phyloP scores from a whole-genome alignment of 2,329 filamentous ascomycete genomes.

The Lachnellula occidentalis region DNA sequence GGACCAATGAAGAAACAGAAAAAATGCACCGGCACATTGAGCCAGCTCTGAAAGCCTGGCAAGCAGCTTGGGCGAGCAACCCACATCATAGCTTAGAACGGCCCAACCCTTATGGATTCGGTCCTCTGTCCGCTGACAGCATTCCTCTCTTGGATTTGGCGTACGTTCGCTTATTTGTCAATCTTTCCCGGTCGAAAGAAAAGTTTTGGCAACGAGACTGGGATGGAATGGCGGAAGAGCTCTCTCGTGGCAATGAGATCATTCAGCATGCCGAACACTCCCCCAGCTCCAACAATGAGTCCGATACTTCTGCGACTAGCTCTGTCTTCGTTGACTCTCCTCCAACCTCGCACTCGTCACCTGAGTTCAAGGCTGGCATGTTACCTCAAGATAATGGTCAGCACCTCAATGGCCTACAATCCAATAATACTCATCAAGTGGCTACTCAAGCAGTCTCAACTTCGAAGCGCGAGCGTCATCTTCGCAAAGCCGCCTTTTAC shows the following conservation, averaged over 20 bases:
- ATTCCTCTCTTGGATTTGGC: conserved; percentile 88
- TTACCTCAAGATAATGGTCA: conserved; percentile 21
- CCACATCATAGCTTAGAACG: conserved; percentile 78
- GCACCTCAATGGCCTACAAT: conserved; percentile 26
- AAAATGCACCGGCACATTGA: conserved; percentile 96
- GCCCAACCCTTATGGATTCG: conserved; percentile 75
- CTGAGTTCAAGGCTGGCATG: conserved; percentile 28
- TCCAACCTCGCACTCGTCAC: conserved; percentile 45
- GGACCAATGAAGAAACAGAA: conserved; percentile 89
- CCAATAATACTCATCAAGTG: conserved; percentile 20
- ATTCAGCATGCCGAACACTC: conserved; percentile 66
- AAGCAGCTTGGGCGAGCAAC: conserved; percentile 84
- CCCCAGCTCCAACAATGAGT: conserved; percentile 40
- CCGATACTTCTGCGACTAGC: conserved; percentile 42
- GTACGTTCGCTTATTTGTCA: conserved; percentile 88
- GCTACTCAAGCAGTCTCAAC: conserved; percentile 37
- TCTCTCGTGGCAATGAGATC: conserved; percentile 72
- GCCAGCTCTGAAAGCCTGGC: conserved; percentile 89
- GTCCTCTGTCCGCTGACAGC: conserved; percentile 81
- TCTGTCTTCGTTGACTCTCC: conserved; percentile 47
- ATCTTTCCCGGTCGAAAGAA: conserved; percentile 86
- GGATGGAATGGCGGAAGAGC: conserved; percentile 83
- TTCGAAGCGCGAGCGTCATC: conserved; percentile 75
- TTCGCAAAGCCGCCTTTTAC: conserved; percentile 92
- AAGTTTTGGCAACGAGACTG: conserved; percentile 93